Conservation (phyloP, 2,329 filamentous ascomycete species). For the Fusarium oxysporum region DNA sequence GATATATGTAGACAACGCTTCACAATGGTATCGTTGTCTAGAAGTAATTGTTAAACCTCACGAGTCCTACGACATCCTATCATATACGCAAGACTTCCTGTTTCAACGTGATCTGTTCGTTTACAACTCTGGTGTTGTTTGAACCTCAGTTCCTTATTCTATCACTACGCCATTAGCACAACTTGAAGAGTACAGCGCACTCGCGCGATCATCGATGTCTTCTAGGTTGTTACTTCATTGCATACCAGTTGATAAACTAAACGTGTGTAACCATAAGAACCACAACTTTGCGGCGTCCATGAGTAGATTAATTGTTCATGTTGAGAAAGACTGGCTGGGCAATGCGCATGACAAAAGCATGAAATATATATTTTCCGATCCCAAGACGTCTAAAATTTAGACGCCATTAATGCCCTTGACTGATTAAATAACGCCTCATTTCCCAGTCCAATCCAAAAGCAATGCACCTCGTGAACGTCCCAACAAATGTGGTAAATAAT, state of each 20-base stretch:
- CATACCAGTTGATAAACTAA: too few relatives aligned
- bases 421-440: conserved; percentile 28
- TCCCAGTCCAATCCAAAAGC: conserved; percentile 14
- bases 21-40: conserved; percentile 35
- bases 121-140: background rate
- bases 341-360: background rate
- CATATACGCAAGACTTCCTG: background rate
- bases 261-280: background rate
- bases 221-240: background rate
- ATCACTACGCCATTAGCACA: too few relatives aligned
- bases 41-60: conserved; percentile 35
- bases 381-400: conserved; percentile 27
- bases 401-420: conserved; percentile 20
- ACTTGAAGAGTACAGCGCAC: background rate
- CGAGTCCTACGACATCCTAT: conserved; percentile 11
- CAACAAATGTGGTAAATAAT: background rate
- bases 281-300: conserved; percentile 24
- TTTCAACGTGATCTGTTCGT: background rate
- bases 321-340: background rate
- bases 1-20: conserved; percentile 17
- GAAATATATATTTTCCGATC: conserved; percentile 15
- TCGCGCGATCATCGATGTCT: background rate
- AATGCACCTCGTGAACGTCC: background rate
- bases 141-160: background rate
- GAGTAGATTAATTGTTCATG: background rate